Evolutionary conservation across 208 protist species (phyloP), one percentile per base, ranked within the genome.

Genomic region (Leishmania arabica): DNA sequence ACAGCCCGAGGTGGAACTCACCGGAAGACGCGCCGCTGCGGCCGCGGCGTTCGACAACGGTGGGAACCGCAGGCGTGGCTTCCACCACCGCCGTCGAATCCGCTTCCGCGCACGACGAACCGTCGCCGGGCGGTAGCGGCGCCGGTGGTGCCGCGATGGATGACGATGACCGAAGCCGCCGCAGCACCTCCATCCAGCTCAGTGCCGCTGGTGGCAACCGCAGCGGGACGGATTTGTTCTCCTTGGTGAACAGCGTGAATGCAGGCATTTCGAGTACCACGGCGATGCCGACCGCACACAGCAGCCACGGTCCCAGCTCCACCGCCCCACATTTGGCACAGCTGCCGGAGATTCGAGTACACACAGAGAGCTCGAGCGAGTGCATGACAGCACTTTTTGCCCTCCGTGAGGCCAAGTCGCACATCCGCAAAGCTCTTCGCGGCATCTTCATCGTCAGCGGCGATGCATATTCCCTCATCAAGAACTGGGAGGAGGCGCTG

Each of bases 401-500:
- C 54, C 79, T 95, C 40, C 87, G 82, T 34, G 84, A 86, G 60
- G 87, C 79, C 21, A 84, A 83, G 73, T 82, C 77, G 68, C 89
- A 95, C 82, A 82, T 95, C 42, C 81, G 84, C 72, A 88, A 87
- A 34, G 89, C 86, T 24, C 84, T 89, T 51, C 89, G 89, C 73
- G 89, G 91, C 84, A 71, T 95, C 45, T 87, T 81, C 45, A 93
- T 96, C 64, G 90, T 90, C 70, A 86, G 82, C 66, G 94, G 94
- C 40, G 92, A 97, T 82, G 88, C 94, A 2, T 80, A 90, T 51
- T 87, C 81, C 40, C 80, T 89, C 45, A 82, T 95, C 45, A 81
- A 88, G 71, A 90, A 85, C 51, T 95, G 89, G 88, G 92, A 96
- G 75, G 92, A 94, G 51, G 94, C 94, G 7, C 81, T 97, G 47